Percentiles rank a stretch among this genome's conserved stretches.
Evolutionary conservation across 2,329 filamentous ascomycete species (phyloP).

Genomic region (Aspergillus jensenii): DNA sequence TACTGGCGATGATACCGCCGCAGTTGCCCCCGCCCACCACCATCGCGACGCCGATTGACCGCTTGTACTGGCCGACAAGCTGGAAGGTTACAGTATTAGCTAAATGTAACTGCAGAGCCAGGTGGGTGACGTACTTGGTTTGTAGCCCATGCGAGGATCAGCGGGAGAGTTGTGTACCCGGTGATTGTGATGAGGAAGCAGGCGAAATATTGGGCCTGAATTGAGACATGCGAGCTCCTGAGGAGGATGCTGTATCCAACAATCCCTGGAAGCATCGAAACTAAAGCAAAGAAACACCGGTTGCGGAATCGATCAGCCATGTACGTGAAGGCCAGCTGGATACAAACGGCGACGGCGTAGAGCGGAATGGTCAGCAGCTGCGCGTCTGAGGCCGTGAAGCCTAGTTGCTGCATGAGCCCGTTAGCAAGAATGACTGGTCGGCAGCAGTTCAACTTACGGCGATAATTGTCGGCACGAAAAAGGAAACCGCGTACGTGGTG

Average conservation of each 20-base stretch:
- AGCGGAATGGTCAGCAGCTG: slow-evolving; percentile 55
- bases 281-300: slow-evolving; percentile 56
- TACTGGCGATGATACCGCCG: slow-evolving; percentile 36
- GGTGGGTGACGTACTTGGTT: neutral
- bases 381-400: slow-evolving; percentile 54
- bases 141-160: slow-evolving; percentile 52
- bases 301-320: slow-evolving; percentile 52
- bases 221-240: slow-evolving; percentile 46
- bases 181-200: slow-evolving; percentile 56
- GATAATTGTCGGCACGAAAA: slow-evolving; percentile 46
- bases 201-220: slow-evolving; percentile 55
- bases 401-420: slow-evolving; percentile 42
- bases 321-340: slow-evolving; percentile 53
- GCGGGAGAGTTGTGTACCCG: slow-evolving; percentile 56
- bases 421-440: neutral
- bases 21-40: slow-evolving; percentile 44
- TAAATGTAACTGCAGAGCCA: too few species aligned
- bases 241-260: slow-evolving; percentile 59
- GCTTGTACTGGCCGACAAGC: slow-evolving; percentile 53
- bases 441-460: neutral
- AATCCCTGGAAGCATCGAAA: slow-evolving; percentile 50
- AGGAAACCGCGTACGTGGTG: slow-evolving; percentile 46
- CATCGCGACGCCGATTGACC: slow-evolving; percentile 53
- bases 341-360: slow-evolving; percentile 63
- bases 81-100: neutral